These are phyloP conservation scores for Heritiera littoralis DNA, from an alignment of 345 rosid genomes.

Conservation along the genomic window DNA sequence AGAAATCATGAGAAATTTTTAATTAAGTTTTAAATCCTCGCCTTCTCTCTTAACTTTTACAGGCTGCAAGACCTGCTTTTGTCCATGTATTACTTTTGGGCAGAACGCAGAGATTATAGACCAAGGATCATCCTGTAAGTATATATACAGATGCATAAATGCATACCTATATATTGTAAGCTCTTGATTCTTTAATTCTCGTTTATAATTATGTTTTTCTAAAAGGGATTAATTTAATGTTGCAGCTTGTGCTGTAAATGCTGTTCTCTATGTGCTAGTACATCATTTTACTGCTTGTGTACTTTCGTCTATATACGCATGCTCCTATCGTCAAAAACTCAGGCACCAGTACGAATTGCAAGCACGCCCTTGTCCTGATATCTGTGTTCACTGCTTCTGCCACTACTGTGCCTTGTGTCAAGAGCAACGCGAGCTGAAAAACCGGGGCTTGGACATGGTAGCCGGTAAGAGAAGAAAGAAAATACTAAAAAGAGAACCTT, in stretches of 20 bases:
- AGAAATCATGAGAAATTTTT: background rate
- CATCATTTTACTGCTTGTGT: slow-evolving; percentile 1
- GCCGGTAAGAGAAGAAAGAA: slow-evolving; percentile 4
- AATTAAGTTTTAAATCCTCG: background rate
- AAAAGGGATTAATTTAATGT: background rate
- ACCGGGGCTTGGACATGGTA: slow-evolving; percentile 39
- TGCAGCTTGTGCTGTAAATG: slow-evolving; percentile 35
- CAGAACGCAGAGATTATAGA: slow-evolving; percentile 54
- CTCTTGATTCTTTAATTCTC: too few relatives aligned
- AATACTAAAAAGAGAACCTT: too few relatives aligned
- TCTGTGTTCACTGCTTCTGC: slow-evolving; percentile 33
- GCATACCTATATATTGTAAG: too few relatives aligned
- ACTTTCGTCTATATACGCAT: slow-evolving; percentile 19
- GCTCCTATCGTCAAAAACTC: slow-evolving; percentile 26
- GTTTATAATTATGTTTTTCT: too few relatives aligned
- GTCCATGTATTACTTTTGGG: slow-evolving; percentile 63
- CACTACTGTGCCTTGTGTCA: slow-evolving; percentile 37
- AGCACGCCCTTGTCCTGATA: slow-evolving; percentile 28
- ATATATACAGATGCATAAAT: background rate
- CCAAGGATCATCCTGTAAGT: slow-evolving; percentile 50
- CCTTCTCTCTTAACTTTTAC: background rate
- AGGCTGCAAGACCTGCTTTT: slow-evolving; percentile 52
- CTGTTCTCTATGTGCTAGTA: slow-evolving; percentile 10
- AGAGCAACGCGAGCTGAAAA: slow-evolving; percentile 38
- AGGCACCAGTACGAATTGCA: slow-evolving; percentile 32